Conservation (phyloP, 2,329 filamentous ascomycete genomes). For the Fusarium subglutinans region DNA sequence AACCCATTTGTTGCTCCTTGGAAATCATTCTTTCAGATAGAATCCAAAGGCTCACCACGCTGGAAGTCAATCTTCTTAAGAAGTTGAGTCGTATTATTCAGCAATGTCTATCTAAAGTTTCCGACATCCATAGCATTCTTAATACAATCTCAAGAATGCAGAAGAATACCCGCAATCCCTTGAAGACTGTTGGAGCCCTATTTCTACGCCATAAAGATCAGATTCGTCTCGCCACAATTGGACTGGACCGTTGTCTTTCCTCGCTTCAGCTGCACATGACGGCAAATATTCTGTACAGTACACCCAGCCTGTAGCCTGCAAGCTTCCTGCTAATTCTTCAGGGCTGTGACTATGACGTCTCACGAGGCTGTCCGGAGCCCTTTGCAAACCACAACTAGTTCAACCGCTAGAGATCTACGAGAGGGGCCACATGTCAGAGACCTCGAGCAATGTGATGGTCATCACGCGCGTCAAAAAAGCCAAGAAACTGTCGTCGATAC, state of each 20-base stretch:
- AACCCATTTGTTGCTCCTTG: constrained; percentile 1
- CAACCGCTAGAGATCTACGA: accelerated
- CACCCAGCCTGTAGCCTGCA: background rate
- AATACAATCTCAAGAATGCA: background rate
- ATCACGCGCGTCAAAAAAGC: accelerated
- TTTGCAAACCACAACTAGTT: accelerated
- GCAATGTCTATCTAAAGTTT: background rate
- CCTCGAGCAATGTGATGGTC: accelerated
- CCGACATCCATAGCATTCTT: background rate
- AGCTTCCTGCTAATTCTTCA: background rate
- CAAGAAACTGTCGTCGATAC: background rate
- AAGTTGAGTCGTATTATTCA: background rate
- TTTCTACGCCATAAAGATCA: constrained; percentile 3
- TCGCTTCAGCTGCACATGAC: constrained; percentile 20
- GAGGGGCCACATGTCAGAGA: accelerated
- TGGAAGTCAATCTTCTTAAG: background rate
- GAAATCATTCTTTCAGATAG: background rate
- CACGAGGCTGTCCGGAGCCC: accelerated
- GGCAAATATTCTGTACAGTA: constrained; percentile 1
- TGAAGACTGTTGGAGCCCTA: background rate
- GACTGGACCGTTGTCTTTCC: background rate
- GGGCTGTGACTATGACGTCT: background rate
- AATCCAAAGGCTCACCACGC: background rate
- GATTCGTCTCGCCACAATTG: background rate
- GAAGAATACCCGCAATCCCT: background rate